A percentile compares a stretch with the other conserved stretches of the same genome.
Conservation (phyloP, 1,284 basidiomycete genomes). For the Athelia psychrophila region DNA sequence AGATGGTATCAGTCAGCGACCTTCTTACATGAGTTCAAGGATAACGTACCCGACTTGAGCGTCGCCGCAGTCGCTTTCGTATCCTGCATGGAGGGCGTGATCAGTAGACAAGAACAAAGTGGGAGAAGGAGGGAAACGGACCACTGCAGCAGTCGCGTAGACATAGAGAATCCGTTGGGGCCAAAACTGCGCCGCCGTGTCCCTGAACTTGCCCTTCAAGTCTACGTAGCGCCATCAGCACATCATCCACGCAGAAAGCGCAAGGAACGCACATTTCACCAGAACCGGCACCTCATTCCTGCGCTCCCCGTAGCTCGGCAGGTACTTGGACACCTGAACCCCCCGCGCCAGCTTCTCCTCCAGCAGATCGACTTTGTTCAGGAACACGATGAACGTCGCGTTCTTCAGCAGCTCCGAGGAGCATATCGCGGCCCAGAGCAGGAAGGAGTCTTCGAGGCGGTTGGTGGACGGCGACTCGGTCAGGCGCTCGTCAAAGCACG, state of each 20-base stretch:
- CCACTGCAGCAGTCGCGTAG: constrained; percentile 60
- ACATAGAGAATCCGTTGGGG: constrained; percentile 49
- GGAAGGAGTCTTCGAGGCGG: constrained; percentile 63
- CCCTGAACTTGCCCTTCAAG: constrained; percentile 53
- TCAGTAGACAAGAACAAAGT: constrained; percentile 1
- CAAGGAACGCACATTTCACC: constrained; percentile 36
- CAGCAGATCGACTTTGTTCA: constrained; percentile 65
- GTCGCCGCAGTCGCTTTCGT: constrained; percentile 39
- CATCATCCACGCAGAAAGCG: not conserved
- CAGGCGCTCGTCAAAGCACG: constrained; percentile 63
- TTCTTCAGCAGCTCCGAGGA: constrained; percentile 53
- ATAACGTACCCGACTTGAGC: constrained; percentile 30
- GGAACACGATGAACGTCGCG: constrained; percentile 57
- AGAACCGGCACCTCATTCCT: constrained; percentile 30
- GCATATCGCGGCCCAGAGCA: constrained; percentile 60
- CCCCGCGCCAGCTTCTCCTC: constrained; percentile 32
- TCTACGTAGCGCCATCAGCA: constrained; percentile 22
- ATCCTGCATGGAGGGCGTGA: constrained; percentile 25
- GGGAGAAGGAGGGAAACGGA: constrained; percentile 27
- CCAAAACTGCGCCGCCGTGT: constrained; percentile 48
- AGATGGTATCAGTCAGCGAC: constrained; percentile 6
- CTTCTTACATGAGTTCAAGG: not conserved
- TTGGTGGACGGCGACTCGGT: constrained; percentile 58
- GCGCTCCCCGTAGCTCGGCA: constrained; percentile 31
- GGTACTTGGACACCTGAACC: constrained; percentile 27